Conservation (phyloP, 2,329 filamentous ascomycete species). For the Triangularia verruculosa region DNA sequence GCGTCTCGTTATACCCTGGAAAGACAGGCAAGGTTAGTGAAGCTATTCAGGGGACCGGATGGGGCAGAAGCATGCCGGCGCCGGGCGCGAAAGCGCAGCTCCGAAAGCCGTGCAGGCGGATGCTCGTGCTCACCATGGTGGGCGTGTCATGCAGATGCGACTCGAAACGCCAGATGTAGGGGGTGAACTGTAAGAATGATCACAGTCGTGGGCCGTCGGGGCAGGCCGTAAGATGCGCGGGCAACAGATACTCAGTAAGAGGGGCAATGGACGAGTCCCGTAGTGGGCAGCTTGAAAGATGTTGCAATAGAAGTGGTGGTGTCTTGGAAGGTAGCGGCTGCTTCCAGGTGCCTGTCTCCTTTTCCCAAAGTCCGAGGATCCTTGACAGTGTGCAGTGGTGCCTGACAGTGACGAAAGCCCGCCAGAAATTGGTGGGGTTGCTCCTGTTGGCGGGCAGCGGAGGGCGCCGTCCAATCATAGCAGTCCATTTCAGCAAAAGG, state of each 20-base stretch:
- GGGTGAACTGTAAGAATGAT: neutral
- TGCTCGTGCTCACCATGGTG: constrained; percentile 25
- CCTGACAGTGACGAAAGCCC: constrained; percentile 26
- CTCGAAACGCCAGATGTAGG: constrained; percentile 7
- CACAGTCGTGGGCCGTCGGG: neutral
- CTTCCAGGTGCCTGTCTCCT: constrained; percentile 3
- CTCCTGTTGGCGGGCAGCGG: neutral
- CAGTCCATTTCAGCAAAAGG: neutral
- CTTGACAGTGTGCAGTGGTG: constrained; percentile 16
- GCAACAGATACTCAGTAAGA: neutral
- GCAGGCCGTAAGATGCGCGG: neutral
- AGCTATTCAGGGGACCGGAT: neutral
- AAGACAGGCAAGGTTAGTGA: constrained; percentile 15
- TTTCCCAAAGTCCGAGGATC: constrained; percentile 11
- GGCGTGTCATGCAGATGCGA: constrained; percentile 22
- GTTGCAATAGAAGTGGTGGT: neutral
- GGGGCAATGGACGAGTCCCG: neutral
- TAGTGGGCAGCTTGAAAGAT: neutral
- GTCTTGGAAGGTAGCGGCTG: neutral
- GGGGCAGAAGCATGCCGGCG: neutral
- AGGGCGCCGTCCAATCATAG: neutral
- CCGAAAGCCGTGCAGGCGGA: neutral
- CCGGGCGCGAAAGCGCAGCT: neutral
- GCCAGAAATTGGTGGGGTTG: constrained; percentile 21
- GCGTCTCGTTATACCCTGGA: constrained; percentile 49